Percentiles rank a stretch among this genome's conserved stretches.
Conservation (phyloP, 257 asterid genomes). For the Solanum etuberosum region DNA sequence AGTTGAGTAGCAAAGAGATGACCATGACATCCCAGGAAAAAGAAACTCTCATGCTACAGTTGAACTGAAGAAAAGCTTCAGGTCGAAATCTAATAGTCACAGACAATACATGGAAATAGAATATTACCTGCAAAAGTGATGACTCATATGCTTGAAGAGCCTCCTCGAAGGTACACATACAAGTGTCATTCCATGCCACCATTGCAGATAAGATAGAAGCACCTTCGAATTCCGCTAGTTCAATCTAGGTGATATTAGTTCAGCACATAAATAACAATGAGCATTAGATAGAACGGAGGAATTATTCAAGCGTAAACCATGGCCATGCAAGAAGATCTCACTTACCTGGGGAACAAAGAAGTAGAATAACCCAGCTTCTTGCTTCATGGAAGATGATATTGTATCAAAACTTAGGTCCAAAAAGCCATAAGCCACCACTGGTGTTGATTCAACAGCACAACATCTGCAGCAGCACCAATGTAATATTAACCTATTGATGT, state of each 20-base stretch:
- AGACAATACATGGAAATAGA: background rate
- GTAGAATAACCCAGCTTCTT: slow-evolving; percentile 49
- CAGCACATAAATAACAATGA: background rate
- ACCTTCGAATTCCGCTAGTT: slow-evolving; percentile 61
- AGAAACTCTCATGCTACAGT: background rate
- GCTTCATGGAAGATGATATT: slow-evolving; percentile 28
- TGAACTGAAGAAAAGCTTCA: background rate
- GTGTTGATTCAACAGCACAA: slow-evolving; percentile 47
- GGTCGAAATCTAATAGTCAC: background rate
- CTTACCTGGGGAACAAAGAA: slow-evolving; percentile 74
- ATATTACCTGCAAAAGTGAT: slow-evolving; percentile 61
- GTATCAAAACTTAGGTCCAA: slow-evolving; percentile 45
- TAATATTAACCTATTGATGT: background rate
- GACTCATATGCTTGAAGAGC: slow-evolving; percentile 41
- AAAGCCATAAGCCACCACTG: slow-evolving; percentile 74
- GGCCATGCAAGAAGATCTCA: background rate
- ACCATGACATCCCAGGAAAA: background rate
- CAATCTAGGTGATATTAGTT: slow-evolving; percentile 41
- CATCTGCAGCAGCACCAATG: slow-evolving; percentile 24
- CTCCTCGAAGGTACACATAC: slow-evolving; percentile 42
- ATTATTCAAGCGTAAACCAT: background rate
- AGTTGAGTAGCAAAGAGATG: background rate
- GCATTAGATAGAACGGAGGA: background rate
- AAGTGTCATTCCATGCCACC: slow-evolving; percentile 67
- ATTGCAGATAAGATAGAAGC: slow-evolving; percentile 49